Evolutionary conservation across 129 eudicot species (phyloP), one percentile per base, ranked within the genome.

Genomic region (Tanacetum coccineum): DNA sequence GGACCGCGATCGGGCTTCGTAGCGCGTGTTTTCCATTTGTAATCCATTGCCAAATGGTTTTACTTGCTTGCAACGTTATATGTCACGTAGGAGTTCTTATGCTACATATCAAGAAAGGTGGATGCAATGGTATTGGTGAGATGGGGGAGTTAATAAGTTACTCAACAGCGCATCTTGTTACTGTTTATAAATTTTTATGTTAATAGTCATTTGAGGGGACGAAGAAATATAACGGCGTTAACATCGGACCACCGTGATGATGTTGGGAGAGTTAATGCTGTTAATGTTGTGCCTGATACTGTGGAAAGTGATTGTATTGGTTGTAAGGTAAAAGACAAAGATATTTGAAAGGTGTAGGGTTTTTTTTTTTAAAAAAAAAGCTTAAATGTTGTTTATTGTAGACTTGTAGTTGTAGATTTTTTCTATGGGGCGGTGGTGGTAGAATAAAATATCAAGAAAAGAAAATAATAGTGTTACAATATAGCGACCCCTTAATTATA

Each of bases 51-150:
- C 97, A 91, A 48, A 72, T 91, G 42, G 71, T 71, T 13, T 17
- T 91, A 0, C 73, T 91, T 5, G 72, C 67, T 0, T 79, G 88
- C n/a, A 87, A 91, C 58, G 42, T 91, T 36, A 13, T 85, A 0
- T 85, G 93, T 59, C 97, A 91, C 26, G 48, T 85, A 0, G 96
- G 96, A 8, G 97, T 87, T 2, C 85, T 85, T 13, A 40, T 83
- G 5, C 42, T 85, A 59, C 94, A 91, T 13, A 25, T 81, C 1
- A 47, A 83, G 6, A 91, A 83, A 72, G 97, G 97, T 0, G 97
- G 97, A 10, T 91, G 97, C 68, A 91, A 91, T 40, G 97, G 97
- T 18, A 91, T 91, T 45, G 93, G 96, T 3, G 97, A n/a, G 93
- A 0, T 91, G 95, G 97, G 74, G 83, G n/a, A 66, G n/a, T 87